Evolutionary conservation across 106 monocot species (phyloP).

Genomic region (Allium sativum): DNA sequence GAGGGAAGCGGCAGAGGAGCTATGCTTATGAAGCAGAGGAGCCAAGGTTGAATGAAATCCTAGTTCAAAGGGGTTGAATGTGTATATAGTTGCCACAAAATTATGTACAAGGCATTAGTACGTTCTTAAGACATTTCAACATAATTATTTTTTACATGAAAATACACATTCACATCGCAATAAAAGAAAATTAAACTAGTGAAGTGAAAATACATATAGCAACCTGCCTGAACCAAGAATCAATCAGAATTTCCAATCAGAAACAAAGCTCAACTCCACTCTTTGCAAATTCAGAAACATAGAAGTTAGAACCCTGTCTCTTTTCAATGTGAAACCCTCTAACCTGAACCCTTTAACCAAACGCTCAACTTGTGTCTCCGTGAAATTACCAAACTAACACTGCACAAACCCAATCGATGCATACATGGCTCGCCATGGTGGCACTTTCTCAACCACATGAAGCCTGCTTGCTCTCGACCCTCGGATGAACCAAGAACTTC

Average conservation of each 20-base stretch:
- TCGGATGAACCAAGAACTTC: constrained; percentile 58
- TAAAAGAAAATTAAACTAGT: background rate
- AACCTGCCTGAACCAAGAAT: constrained; percentile 3
- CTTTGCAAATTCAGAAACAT: constrained; percentile 71
- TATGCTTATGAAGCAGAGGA: no score
- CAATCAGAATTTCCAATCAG: constrained; percentile 79
- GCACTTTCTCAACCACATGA: constrained; percentile 27
- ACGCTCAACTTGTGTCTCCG: constrained; percentile 84
- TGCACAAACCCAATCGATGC: constrained; percentile 48
- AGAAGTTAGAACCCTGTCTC: constrained; percentile 42
- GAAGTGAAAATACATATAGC: background rate
- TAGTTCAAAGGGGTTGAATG: no score
- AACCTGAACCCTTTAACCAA: constrained; percentile 81
- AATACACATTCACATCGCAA: no score
- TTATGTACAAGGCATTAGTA: no score
- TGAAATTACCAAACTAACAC: constrained; percentile 71
- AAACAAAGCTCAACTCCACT: constrained; percentile 60
- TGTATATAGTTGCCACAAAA: no score
- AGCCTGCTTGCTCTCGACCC: constrained; percentile 43
- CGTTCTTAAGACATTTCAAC: no score
- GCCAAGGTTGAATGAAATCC: no score
- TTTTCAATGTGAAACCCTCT: constrained; percentile 82
- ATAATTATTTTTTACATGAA: no score
- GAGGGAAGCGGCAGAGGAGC: no score
- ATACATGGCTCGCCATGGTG: constrained; percentile 40